phyloP scores from a whole-genome alignment of 495 filamentous ascomycete species.

The Neurospora sp. region DNA sequence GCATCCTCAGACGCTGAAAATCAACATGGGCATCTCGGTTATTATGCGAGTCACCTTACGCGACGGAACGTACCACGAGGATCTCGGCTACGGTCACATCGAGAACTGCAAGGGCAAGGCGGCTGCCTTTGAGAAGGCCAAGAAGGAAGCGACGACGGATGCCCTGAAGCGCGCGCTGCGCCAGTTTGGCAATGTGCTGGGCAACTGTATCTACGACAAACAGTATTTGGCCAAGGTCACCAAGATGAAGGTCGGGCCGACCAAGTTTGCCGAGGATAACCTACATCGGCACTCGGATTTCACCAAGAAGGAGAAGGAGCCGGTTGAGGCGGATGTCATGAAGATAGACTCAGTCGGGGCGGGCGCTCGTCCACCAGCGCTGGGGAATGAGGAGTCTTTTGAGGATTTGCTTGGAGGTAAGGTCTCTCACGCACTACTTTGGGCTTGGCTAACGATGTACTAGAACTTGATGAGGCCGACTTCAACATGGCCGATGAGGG shows the following conservation, averaged over 20 bases:
- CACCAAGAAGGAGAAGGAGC: constrained; percentile 52
- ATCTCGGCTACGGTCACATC: constrained; percentile 90
- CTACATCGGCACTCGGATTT: constrained; percentile 73
- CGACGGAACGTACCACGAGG: constrained; percentile 93
- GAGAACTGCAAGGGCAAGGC: constrained; percentile 94
- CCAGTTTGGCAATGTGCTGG: constrained; percentile 91
- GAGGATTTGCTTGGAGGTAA: constrained; percentile 66
- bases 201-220: constrained; percentile 97
- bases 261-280: constrained; percentile 62
- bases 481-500: constrained; percentile 50
- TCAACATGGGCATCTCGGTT: constrained; percentile 75
- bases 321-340: constrained; percentile 18
- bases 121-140: constrained; percentile 90
- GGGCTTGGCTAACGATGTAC: constrained; percentile 9
- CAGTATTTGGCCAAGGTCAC: constrained; percentile 76
- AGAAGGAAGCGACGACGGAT: constrained; percentile 96
- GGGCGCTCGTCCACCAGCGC: constrained; percentile 14
- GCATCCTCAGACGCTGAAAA: constrained; percentile 48
- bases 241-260: constrained; percentile 61
- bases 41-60: constrained; percentile 79
- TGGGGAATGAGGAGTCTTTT: constrained; percentile 23
- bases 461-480: constrained; percentile 64
- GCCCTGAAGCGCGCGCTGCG: constrained; percentile 79
- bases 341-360: neutral
- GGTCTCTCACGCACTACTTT: constrained; percentile 3